These are phyloP conservation scores for Ceratobasidium papillatum DNA, from an alignment of 1,284 basidiomycete genomes.

Conservation along the genomic window DNA sequence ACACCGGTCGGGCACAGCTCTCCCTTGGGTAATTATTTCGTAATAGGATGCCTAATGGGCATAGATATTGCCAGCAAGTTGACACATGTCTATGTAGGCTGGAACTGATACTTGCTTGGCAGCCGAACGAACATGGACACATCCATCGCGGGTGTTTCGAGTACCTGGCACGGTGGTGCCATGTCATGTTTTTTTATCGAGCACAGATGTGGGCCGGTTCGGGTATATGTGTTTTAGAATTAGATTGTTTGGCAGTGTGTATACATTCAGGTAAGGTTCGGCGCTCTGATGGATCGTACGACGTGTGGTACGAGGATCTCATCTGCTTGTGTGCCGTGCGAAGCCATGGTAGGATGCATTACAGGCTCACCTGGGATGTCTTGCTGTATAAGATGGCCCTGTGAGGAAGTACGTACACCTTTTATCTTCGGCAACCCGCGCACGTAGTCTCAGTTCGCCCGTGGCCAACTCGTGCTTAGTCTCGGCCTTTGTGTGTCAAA, in stretches of 20 bases:
- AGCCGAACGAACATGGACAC: not conserved
- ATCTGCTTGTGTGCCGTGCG: slow-evolving; percentile 13
- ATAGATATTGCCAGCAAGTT: not conserved
- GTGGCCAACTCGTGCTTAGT: not conserved
- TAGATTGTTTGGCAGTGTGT: slow-evolving; percentile 9
- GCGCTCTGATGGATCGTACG: slow-evolving; percentile 9
- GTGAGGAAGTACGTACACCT: not conserved
- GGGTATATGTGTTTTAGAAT: slow-evolving; percentile 15
- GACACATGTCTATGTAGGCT: slow-evolving; percentile 9
- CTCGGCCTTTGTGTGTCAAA: slow-evolving; percentile 16
- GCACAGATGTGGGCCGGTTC: slow-evolving; percentile 10
- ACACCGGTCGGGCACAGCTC: not conserved
- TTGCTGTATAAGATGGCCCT: not conserved
- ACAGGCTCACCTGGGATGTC: slow-evolving; percentile 15
- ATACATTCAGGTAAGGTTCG: not conserved
- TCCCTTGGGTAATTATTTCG: not conserved
- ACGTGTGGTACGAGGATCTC: not conserved
- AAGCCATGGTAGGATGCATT: not conserved
- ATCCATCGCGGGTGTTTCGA: slow-evolving; percentile 8
- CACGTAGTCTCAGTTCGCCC: not conserved
- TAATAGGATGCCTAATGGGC: not conserved
- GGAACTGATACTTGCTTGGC: slow-evolving; percentile 4
- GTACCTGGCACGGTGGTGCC: not conserved
- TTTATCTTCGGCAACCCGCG: not conserved
- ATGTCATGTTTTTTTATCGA: slow-evolving; percentile 12